Percentiles rank a stretch among this genome's conserved stretches.
Conservation (phyloP, 306 rosid genomes). For the Cyclanthera cordifolia region DNA sequence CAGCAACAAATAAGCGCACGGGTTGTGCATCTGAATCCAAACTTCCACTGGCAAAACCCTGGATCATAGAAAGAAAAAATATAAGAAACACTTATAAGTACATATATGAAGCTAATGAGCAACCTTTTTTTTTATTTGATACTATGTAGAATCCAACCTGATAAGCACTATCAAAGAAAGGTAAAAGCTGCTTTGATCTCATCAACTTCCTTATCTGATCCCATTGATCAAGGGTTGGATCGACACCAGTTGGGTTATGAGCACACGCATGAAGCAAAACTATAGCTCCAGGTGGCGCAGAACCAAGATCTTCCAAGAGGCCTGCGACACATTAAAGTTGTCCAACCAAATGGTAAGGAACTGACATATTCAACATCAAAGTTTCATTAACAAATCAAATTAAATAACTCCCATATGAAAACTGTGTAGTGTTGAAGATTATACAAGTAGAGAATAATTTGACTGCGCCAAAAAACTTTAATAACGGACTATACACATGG, state of each 20-base stretch:
- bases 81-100: not conserved
- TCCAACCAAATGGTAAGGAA: constrained; percentile 7
- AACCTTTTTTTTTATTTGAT: not conserved
- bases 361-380: too few relatives aligned
- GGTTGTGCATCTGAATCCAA: constrained; percentile 84
- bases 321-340: constrained; percentile 37
- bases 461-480: not conserved
- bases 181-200: constrained; percentile 65
- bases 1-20: constrained; percentile 81
- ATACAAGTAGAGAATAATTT: not conserved
- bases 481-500: not conserved
- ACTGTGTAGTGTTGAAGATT: not conserved
- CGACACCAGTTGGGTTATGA: constrained; percentile 98
- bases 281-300: constrained; percentile 87
- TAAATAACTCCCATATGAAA: not conserved
- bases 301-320: constrained; percentile 81
- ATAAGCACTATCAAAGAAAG: constrained; percentile 99
- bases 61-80: constrained; percentile 1
- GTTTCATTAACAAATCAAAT: not conserved
- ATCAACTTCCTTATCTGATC: constrained; percentile 82
- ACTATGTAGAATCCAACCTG: constrained; percentile 38
- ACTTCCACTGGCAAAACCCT: constrained; percentile 99
- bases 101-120: too few relatives aligned
- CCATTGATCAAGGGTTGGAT: constrained; percentile 93
- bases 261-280: constrained; percentile 95